These are phyloP conservation scores for Kuraishia borneana DNA, from an alignment of 805 yeast species.

Conservation along the genomic window DNA sequence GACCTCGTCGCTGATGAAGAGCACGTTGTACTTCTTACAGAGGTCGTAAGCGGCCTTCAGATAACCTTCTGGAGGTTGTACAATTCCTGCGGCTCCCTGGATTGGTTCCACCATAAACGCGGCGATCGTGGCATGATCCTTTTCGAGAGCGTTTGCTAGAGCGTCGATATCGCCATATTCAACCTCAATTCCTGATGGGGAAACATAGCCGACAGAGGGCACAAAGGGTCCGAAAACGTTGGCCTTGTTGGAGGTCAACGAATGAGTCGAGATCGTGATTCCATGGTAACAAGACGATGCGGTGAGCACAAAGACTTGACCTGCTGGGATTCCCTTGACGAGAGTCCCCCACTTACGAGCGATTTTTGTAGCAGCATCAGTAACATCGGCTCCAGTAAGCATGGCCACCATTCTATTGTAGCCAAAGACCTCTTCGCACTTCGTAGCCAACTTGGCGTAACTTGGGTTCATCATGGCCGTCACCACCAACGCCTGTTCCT, in stretches of 20 bases:
- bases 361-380: slow-evolving; percentile 16
- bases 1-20: slow-evolving; percentile 18
- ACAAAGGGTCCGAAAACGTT: slow-evolving; percentile 13
- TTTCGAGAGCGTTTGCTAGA: slow-evolving; percentile 9
- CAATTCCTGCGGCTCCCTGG: slow-evolving; percentile 18
- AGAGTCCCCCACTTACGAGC: slow-evolving; percentile 17
- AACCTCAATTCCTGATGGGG: slow-evolving; percentile 14
- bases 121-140: slow-evolving; percentile 12
- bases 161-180: slow-evolving; percentile 11
- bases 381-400: slow-evolving; percentile 17
- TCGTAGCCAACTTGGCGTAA: slow-evolving; percentile 11
- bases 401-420: slow-evolving; percentile 11
- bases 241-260: slow-evolving; percentile 8
- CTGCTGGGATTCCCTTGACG: slow-evolving; percentile 10
- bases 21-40: slow-evolving; percentile 14
- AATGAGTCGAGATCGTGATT: slow-evolving; percentile 15
- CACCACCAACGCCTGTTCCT: slow-evolving; percentile 10
- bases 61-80: slow-evolving; percentile 15
- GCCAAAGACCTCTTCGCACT: slow-evolving; percentile 11
- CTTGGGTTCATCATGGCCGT: slow-evolving; percentile 13
- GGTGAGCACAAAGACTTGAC: slow-evolving; percentile 11
- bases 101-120: slow-evolving; percentile 19
- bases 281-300: slow-evolving; percentile 17
- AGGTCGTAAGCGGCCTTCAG: slow-evolving; percentile 8
- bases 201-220: slow-evolving; percentile 11